phyloP scores from a whole-genome alignment of 2,329 filamentous ascomycete species.

The Venturia aucupariae region DNA sequence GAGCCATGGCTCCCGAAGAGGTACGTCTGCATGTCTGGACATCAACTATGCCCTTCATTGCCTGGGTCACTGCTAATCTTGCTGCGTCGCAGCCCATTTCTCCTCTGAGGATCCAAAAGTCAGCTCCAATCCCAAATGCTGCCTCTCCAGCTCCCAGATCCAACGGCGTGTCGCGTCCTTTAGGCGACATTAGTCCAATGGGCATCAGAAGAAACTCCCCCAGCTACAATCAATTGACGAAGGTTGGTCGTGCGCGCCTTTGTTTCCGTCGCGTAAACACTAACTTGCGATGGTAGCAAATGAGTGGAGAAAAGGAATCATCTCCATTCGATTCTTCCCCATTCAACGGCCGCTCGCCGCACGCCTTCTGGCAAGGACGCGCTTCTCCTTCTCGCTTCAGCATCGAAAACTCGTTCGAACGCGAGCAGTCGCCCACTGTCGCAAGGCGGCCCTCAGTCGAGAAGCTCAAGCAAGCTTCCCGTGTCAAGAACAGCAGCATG shows the following conservation, averaged over 20 bases:
- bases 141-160: conserved; percentile 12
- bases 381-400: conserved; percentile 56
- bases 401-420: conserved; percentile 58
- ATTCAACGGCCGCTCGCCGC: conserved; percentile 60
- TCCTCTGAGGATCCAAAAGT: conserved; percentile 14
- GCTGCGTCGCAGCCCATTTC: neutral
- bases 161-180: conserved; percentile 44
- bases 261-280: conserved; percentile 10
- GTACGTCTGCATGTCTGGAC: neutral
- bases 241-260: conserved; percentile 43
- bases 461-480: conserved; percentile 85
- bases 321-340: conserved; percentile 83
- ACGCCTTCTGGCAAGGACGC: conserved; percentile 79
- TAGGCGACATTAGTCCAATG: conserved; percentile 81
- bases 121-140: conserved; percentile 5
- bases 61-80: neutral
- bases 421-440: conserved; percentile 50
- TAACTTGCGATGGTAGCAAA: conserved; percentile 7
- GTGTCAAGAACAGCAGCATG: conserved; percentile 97
- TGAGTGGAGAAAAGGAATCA: conserved; percentile 54
- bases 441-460: conserved; percentile 81
- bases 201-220: conserved; percentile 86
- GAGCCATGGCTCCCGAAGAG: conserved; percentile 12
- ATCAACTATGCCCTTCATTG: neutral
- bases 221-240: conserved; percentile 69